Conservation (phyloP, 2,329 filamentous ascomycete genomes). For the Penicillium sp. region DNA sequence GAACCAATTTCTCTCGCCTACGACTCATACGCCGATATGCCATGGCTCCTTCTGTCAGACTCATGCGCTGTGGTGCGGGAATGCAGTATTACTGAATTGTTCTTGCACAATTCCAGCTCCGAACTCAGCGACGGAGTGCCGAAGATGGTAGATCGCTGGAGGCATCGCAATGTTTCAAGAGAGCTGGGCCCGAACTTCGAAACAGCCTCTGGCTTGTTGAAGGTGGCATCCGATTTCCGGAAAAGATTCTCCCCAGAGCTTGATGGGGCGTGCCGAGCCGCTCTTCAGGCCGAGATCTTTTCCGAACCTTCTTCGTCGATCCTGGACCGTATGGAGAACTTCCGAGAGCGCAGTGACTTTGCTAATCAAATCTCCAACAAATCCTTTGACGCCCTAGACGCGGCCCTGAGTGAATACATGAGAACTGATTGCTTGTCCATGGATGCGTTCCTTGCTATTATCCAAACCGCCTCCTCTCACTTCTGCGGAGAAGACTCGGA, state of each 20-base stretch:
- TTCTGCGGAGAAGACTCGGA: conserved; percentile 41
- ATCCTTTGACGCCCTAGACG: conserved; percentile 67
- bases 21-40: conserved; percentile 66
- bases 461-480: conserved; percentile 48
- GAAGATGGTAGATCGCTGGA: conserved; percentile 42
- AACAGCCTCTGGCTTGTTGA: conserved; percentile 61
- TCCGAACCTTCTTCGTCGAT: conserved; percentile 68
- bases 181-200: conserved; percentile 54
- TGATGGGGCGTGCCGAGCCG: conserved; percentile 63
- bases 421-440: conserved; percentile 49
- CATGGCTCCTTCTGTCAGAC: conserved; percentile 84
- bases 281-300: conserved; percentile 70
- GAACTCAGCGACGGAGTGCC: conserved; percentile 36
- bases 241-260: conserved; percentile 68
- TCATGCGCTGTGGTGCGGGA: conserved; percentile 73
- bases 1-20: conserved; percentile 76
- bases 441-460: conserved; percentile 51
- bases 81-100: conserved; percentile 72
- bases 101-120: conserved; percentile 64
- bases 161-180: conserved; percentile 39
- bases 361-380: conserved; percentile 78
- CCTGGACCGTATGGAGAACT: conserved; percentile 69
- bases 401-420: conserved; percentile 64
- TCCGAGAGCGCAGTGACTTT: conserved; percentile 77
- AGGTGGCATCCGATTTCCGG: conserved; percentile 67